phyloP scores from a whole-genome alignment of 2,329 filamentous ascomycete genomes.

The Talaromyces atroroseus region DNA sequence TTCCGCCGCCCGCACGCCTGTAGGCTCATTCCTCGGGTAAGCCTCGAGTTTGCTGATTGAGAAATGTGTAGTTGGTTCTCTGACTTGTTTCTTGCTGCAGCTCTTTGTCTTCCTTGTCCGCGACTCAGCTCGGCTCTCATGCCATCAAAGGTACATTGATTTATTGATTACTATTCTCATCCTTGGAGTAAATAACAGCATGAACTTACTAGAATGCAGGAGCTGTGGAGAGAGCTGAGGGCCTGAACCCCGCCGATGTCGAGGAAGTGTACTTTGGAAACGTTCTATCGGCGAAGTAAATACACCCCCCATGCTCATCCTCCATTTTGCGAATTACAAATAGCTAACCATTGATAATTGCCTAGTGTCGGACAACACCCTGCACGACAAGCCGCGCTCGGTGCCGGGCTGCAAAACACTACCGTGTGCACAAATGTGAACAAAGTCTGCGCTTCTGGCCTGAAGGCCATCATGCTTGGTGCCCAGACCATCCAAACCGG shows the following conservation, averaged over 20 bases:
- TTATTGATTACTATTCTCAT: not conserved
- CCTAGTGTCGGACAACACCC: constrained; percentile 88
- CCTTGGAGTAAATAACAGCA: not conserved
- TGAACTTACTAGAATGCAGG: constrained; percentile 33
- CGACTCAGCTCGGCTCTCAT: constrained; percentile 78
- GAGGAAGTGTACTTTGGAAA: constrained; percentile 98
- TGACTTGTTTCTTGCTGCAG: constrained; percentile 41
- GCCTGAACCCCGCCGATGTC: constrained; percentile 82
- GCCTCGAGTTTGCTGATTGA: constrained; percentile 22
- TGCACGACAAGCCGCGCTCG: constrained; percentile 86
- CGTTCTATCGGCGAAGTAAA: constrained; percentile 90
- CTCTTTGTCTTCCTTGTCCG: constrained; percentile 80
- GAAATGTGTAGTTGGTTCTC: not conserved
- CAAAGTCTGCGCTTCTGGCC: constrained; percentile 94
- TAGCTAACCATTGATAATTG: constrained; percentile 16
- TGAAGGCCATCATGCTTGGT: constrained; percentile 92
- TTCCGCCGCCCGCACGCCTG: constrained; percentile 80
- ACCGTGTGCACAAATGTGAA: constrained; percentile 90
- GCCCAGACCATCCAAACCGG: constrained; percentile 97
- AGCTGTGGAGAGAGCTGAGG: constrained; percentile 78
- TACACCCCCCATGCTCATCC: constrained; percentile 11
- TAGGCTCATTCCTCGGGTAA: constrained; percentile 92
- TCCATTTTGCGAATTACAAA: constrained; percentile 3
- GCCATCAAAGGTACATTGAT: constrained; percentile 76
- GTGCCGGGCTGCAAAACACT: constrained; percentile 73